Base-by-base conservation (phyloP, 305 asterid genomes). In the Andrographis paniculata region DNA sequence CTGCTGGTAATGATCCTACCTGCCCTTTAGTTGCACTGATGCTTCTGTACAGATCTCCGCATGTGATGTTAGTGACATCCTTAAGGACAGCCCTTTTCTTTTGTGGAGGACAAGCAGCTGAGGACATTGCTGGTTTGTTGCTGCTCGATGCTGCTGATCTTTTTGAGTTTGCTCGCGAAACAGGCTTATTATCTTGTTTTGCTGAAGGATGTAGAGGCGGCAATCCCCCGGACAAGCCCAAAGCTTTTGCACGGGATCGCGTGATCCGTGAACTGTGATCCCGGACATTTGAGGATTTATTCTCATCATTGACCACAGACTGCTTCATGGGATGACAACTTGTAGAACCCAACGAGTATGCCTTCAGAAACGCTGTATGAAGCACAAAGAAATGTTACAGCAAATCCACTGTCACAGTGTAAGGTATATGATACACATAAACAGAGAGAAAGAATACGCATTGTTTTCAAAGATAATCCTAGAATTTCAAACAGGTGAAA, bases 11-110 rank as follows among this genome's bases (percentile, higher is more conserved):
- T 30, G 23, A 28, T 50, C 58, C 52, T 56, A 84, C 95, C 87
- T 71, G 82, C 36, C 42, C 43, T 63, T 53, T 70, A 49, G 75
- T 50, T 53, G 72, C 78, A 40, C 39, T 58, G n/a, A 59, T 67
- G 77, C 65, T 78, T 42, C 46, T 54, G 58, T 58, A 61, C 55
- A 77, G 52, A 38, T 63, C 68, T 18, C 56, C 72, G 60, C 88
- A 77, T 21, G 55, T 66, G 56, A 75, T 59, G 48, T 87, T 83
- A 39, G 91, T 78, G 47, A 87, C 93, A 72, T 87, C 95, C 73
- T 72, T 77, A 41, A 87, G 89, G 62, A 73, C 87, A 37, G 77
- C 83, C 61, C 87, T 65, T 67, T 60, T 79, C 85, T 87, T 87
- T 21, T 35, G 71, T 63, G 21, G 82, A 42, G 61, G 62, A 46